Evolutionary conservation across 2,329 filamentous ascomycete species (phyloP).

Genomic region (Exophiala dermatitidis): DNA sequence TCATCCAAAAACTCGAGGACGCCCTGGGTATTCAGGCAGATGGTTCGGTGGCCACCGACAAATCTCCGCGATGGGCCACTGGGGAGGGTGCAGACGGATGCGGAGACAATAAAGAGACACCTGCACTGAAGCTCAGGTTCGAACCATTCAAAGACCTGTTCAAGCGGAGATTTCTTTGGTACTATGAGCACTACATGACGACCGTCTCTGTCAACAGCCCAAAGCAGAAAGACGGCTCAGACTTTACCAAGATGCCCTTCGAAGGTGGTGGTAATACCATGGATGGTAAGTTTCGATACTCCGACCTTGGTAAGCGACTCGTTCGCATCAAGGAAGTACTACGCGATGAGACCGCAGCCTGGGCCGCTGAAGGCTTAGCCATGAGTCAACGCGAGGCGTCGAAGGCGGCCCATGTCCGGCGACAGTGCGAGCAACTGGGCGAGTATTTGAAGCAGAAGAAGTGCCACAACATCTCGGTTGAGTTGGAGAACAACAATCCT

Average conservation of each 20-base stretch:
- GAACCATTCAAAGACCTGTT: slow-evolving; percentile 85
- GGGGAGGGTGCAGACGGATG: slow-evolving; percentile 32
- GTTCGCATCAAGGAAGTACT: slow-evolving; percentile 61
- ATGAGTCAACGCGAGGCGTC: slow-evolving; percentile 60
- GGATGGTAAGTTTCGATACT: slow-evolving; percentile 79
- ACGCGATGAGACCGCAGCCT: slow-evolving; percentile 62
- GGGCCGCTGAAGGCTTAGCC: slow-evolving; percentile 62
- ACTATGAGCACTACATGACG: slow-evolving; percentile 77
- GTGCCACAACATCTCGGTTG: slow-evolving; percentile 64
- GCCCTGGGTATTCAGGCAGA: slow-evolving; percentile 60
- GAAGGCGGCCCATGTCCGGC: slow-evolving; percentile 71
- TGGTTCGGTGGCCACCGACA: slow-evolving; percentile 35
- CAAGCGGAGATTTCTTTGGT: slow-evolving; percentile 92
- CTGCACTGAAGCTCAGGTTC: slow-evolving; percentile 53
- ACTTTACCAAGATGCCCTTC: slow-evolving; percentile 80
- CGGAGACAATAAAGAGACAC: slow-evolving; percentile 43
- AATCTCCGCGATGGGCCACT: slow-evolving; percentile 16
- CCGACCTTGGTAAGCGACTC: slow-evolving; percentile 63
- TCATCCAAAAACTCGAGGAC: slow-evolving; percentile 77
- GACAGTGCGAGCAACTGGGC: slow-evolving; percentile 76
- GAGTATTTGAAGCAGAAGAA: slow-evolving; percentile 66
- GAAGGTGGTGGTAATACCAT: slow-evolving; percentile 71
- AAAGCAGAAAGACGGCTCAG: slow-evolving; percentile 56
- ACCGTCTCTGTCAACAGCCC: slow-evolving; percentile 58
- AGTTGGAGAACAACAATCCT: slow-evolving; percentile 71